Evolutionary conservation across 129 eudicot genomes (phyloP).

Genomic region (Erigeron canadensis): DNA sequence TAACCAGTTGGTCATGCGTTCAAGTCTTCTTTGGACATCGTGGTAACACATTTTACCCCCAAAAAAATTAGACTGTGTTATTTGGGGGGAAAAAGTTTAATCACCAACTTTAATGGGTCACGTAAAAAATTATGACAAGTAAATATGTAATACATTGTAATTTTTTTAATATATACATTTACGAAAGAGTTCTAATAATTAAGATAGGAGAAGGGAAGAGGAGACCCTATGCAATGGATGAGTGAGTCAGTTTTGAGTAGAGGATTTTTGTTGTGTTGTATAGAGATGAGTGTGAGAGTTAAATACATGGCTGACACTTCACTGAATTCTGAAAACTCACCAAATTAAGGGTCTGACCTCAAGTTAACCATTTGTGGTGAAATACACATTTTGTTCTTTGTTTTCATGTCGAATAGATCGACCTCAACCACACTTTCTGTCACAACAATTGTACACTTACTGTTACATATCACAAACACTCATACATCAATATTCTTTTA

Average conservation of each 20-base stretch:
- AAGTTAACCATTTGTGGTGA: conserved; percentile 7
- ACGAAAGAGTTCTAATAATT: neutral
- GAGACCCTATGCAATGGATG: too few species aligned
- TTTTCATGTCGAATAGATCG: neutral
- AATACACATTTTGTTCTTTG: neutral
- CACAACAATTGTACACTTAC: neutral
- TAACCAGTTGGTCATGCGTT: too few species aligned
- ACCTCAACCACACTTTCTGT: conserved; percentile 6
- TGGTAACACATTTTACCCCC: too few species aligned
- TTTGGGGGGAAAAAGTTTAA: too few species aligned
- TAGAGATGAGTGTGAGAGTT: conserved; percentile 8
- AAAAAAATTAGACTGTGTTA: too few species aligned
- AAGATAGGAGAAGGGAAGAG: neutral
- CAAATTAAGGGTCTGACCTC: neutral
- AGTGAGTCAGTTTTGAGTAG: neutral
- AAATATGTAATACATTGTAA: too few species aligned
- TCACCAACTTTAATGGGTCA: too few species aligned
- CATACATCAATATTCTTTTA: neutral
- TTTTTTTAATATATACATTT: neutral
- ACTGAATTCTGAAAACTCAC: neutral
- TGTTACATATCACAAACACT: neutral
- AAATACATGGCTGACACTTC: conserved; percentile 22
- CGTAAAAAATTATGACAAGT: too few species aligned
- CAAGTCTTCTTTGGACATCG: too few species aligned
- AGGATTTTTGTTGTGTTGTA: conserved; percentile 1